Base-by-base conservation (phyloP, 495 filamentous ascomycete species). In the Chaetomium fimeti region DNA sequence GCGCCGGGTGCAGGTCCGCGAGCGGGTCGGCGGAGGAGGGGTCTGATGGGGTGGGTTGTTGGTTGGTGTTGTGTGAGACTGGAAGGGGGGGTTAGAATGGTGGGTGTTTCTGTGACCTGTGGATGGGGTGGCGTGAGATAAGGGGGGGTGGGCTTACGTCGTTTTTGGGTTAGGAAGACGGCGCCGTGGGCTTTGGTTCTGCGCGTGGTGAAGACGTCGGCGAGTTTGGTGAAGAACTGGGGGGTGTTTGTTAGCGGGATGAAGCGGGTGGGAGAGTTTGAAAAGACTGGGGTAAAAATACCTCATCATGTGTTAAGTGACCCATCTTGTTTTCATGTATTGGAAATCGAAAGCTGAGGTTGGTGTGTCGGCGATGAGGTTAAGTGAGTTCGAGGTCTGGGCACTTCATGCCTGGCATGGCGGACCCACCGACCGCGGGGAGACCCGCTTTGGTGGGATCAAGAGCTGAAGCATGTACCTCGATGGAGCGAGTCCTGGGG, bases 221-320 rank as follows among this genome's bases (percentile, higher is more conserved):
- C 76, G 61, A 98, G 89, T 65, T 85, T 83, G 62, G 82, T 72
- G 83, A 98, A 95, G 86, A 98, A 98, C 92, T 98, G 20, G 29
- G 22, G 36, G 51, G 12, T 48, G 61, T 20, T 49, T 56, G 62
- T 72, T 48, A 72, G 62, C 4, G 20, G 40, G 1, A 49, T 71
- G 72, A 54, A 61, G 58, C 18, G 27, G 18, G 55, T 54, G 7
- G 16, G 51, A 27, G 1, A 15, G 29, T 32, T 28, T 0, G 13
- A 52, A 24, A 53, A 29, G 15, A 5, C 2, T 5, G 2, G 8
- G 38, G 22, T n/a, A 20, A 56, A 47, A 63, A 40, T 80, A 92
- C 91, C 83, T 92, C 89, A 60, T 92, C 89, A 69, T 92, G 87
- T 71, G 77, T 87, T 67, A 92, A 63, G 75, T 86, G 88, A 2